Evolutionary conservation across 306 rosid genomes (phyloP), one percentile per base, ranked within the genome.

Genomic region (Cucurbita maxima): DNA sequence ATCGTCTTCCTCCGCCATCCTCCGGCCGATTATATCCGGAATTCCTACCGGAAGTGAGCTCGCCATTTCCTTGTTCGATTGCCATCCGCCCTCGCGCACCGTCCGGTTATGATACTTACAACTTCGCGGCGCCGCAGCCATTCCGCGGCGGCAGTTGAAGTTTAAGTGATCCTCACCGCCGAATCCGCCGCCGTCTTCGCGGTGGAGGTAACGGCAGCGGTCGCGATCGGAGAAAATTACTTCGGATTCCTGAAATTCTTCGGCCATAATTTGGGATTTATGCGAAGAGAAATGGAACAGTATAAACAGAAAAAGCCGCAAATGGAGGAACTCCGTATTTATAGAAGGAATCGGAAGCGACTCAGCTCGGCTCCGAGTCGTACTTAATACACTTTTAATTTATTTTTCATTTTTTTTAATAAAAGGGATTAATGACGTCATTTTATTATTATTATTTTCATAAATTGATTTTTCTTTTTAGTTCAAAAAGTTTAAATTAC

Each of bases 211-310:
- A 13, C 72, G 72, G 73, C 10, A 14, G 36, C 43, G 44, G n/a
- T 79, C 56, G 69, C 67, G 43, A 11, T 78, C 89, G 73, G 92
- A 75, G 80, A 94, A 94, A 73, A 88, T 73, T 13, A 85, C 86
- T 18, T 94, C 92, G 44, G 96, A 91, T 77, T 94, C 99, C 7
- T 80, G 79, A 58, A 87, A 83, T 61, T 91, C 96, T 37, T 78
- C 81, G 0, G 84, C 88, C 90, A 86, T 81, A 0, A 83, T 79
- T 0, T 37, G 54, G 37, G 80, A 78, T 58, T 50, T 44, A n/a
- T 19, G 6, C 1, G 19, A 5, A 38, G 66, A 79, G 53, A 75
- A 82, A 75, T 30, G 77, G 78, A 81, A 87, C 77, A 83, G 88
- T 61, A 70, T 5, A 7, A 59, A 34, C 5, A 22, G 37, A 54